A percentile compares a stretch with the other conserved stretches of the same genome.
phyloP scores from a whole-genome alignment of 441 rosid genomes.

The Gossypium trilobum region DNA sequence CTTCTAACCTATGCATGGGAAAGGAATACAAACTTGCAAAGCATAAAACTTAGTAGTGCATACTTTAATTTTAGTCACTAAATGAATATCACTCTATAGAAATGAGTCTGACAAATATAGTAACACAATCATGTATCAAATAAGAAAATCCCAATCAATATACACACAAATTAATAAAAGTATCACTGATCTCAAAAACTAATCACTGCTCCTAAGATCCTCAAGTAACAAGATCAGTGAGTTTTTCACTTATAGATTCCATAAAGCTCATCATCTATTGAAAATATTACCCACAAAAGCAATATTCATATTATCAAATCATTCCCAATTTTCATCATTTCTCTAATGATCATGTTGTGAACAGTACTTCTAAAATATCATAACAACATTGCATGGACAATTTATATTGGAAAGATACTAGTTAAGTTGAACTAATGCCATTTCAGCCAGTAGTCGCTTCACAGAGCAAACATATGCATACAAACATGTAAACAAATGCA shows the following conservation, averaged over 20 bases:
- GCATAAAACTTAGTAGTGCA: too few relatives aligned
- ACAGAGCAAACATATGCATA: not conserved
- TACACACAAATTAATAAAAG: too few relatives aligned
- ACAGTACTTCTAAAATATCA: conserved; percentile 12
- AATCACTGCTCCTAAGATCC: conserved; percentile 25
- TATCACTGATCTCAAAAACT: conserved; percentile 17
- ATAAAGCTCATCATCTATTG: not conserved
- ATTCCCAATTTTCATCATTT: not conserved
- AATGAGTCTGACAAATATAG: too few relatives aligned
- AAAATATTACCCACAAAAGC: not conserved
- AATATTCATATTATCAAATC: not conserved
- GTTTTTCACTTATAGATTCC: conserved; percentile 1
- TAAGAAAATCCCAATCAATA: too few relatives aligned
- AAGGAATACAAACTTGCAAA: too few relatives aligned
- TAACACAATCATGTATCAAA: too few relatives aligned
- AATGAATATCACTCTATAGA: too few relatives aligned
- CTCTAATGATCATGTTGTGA: conserved; percentile 23
- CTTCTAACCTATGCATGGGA: too few relatives aligned
- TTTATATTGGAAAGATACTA: not conserved
- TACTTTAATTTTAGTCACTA: too few relatives aligned
- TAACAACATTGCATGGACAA: not conserved
- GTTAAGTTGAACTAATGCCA: not conserved
- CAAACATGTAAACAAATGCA: not conserved
- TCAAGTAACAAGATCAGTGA: not conserved
- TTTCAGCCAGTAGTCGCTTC: not conserved